Percentiles rank a stretch among this genome's conserved stretches.
phyloP scores from a whole-genome alignment of 2,329 filamentous ascomycete genomes.

The Stagonosporopsis vannaccii region DNA sequence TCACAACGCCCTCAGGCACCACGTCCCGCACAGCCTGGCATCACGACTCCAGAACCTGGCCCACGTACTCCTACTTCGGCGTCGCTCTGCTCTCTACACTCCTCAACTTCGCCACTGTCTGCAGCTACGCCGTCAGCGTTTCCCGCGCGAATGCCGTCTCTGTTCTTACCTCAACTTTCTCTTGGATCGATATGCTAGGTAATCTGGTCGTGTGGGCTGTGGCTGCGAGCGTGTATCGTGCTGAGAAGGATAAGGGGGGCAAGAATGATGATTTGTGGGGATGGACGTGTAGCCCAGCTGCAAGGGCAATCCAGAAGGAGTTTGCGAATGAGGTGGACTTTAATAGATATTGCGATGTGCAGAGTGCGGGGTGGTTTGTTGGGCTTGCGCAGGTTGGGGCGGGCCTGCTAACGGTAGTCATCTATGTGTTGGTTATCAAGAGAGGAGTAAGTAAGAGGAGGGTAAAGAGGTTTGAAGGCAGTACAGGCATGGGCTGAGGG shows the following conservation, averaged over 20 bases:
- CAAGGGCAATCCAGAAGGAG: slow-evolving; percentile 47
- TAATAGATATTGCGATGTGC: slow-evolving; percentile 45
- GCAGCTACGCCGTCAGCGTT: slow-evolving; percentile 44
- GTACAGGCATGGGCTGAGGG: neutral
- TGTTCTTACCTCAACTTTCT: slow-evolving; percentile 37
- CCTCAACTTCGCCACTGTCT: slow-evolving; percentile 46
- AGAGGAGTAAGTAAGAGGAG: slow-evolving; percentile 43
- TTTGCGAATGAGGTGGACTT: slow-evolving; percentile 49
- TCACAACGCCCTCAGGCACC: slow-evolving; percentile 24
- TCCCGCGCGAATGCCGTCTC: slow-evolving; percentile 45
- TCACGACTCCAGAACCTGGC: slow-evolving; percentile 47
- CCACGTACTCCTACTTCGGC: slow-evolving; percentile 51
- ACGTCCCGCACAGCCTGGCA: slow-evolving; percentile 51
- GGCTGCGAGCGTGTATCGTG: slow-evolving; percentile 45
- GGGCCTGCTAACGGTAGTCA: slow-evolving; percentile 39
- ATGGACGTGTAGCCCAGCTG: slow-evolving; percentile 49
- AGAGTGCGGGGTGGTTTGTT: slow-evolving; percentile 47
- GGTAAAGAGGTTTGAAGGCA: slow-evolving; percentile 17
- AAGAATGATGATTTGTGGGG: slow-evolving; percentile 53
- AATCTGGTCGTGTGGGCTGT: slow-evolving; percentile 50
- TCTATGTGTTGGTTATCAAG: slow-evolving; percentile 39
- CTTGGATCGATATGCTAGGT: slow-evolving; percentile 36
- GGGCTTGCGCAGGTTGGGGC: slow-evolving; percentile 45
- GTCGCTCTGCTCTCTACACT: slow-evolving; percentile 41
- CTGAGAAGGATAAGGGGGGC: slow-evolving; percentile 46